A percentile compares a stretch with the other conserved stretches of the same genome.
phyloP scores from a whole-genome alignment of 1,284 basidiomycete genomes.

The Ceratobasidium sp. region DNA sequence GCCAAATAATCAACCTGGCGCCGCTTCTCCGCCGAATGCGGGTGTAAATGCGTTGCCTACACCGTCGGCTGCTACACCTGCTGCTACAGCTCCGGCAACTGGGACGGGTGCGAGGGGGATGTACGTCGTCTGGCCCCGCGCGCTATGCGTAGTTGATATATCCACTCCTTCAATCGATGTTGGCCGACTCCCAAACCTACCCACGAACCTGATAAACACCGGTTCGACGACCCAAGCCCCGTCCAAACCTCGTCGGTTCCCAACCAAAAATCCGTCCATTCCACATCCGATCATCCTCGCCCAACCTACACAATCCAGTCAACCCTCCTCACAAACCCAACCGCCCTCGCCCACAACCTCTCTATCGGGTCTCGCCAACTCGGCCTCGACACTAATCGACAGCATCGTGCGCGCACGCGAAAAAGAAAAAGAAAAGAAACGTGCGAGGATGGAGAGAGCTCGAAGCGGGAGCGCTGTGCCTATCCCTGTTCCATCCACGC shows the following conservation, averaged over 20 bases:
- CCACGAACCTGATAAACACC: slow-evolving; percentile 8
- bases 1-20: neutral
- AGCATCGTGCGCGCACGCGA: slow-evolving; percentile 36
- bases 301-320: slow-evolving; percentile 6
- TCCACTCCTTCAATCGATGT: slow-evolving; percentile 21
- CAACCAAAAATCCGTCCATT: slow-evolving; percentile 9
- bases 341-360: neutral
- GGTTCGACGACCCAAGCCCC: neutral
- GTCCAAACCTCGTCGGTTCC: slow-evolving; percentile 32
- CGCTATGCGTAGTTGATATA: slow-evolving; percentile 34
- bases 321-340: neutral
- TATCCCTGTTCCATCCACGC: neutral
- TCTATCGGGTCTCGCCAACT: slow-evolving; percentile 22
- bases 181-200: slow-evolving; percentile 14
- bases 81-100: slow-evolving; percentile 34
- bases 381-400: slow-evolving; percentile 34
- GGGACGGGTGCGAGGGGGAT: slow-evolving; percentile 44
- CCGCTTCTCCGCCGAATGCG: slow-evolving; percentile 22
- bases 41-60: slow-evolving; percentile 24
- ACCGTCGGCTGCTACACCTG: slow-evolving; percentile 36
- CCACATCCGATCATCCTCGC: slow-evolving; percentile 22
- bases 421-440: slow-evolving; percentile 44
- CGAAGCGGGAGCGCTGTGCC: slow-evolving; percentile 39
- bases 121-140: slow-evolving; percentile 41
- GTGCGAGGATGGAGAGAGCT: slow-evolving; percentile 40